Percentiles rank a stretch among this genome's conserved stretches.
Evolutionary conservation across 2,329 filamentous ascomycete species (phyloP).

Genomic region (Arachnomyces sp.): DNA sequence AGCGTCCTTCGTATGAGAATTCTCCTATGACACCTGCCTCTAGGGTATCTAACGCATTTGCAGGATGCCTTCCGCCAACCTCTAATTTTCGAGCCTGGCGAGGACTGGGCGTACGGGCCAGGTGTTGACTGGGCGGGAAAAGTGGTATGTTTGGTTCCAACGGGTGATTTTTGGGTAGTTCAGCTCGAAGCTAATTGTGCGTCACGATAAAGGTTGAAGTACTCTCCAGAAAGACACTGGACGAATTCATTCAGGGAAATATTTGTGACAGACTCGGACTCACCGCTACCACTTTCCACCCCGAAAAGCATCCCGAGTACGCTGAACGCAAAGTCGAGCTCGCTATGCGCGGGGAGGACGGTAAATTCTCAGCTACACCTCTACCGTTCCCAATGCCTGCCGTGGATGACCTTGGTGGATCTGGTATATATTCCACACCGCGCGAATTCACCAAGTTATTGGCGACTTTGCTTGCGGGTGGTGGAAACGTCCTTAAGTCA

Average conservation of each 20-base stretch:
- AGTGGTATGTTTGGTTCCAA: slow-evolving; percentile 19
- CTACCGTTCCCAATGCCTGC: slow-evolving; percentile 2
- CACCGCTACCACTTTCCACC: slow-evolving; percentile 13
- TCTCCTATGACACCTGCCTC: neutral
- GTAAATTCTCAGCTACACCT: neutral
- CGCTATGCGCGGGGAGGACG: slow-evolving; percentile 6
- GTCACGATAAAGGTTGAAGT: slow-evolving; percentile 30
- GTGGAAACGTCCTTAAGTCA: slow-evolving; percentile 1
- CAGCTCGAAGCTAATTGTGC: too few species aligned
- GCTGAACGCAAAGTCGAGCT: slow-evolving; percentile 4
- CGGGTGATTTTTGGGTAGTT: too few species aligned
- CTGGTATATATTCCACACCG: slow-evolving; percentile 15
- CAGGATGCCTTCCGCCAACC: slow-evolving; percentile 21
- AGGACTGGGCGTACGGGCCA: slow-evolving; percentile 41
- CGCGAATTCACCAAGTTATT: slow-evolving; percentile 16
- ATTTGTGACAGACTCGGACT: slow-evolving; percentile 39
- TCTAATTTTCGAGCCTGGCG: slow-evolving; percentile 43
- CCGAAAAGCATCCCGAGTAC: slow-evolving; percentile 5
- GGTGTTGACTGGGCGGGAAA: slow-evolving; percentile 46
- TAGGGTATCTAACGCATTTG: neutral
- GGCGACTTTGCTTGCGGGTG: slow-evolving; percentile 10
- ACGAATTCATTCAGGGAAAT: slow-evolving; percentile 36
- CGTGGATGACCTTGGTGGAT: slow-evolving; percentile 13
- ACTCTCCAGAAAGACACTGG: slow-evolving; percentile 34
- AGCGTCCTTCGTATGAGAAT: neutral